Evolutionary conservation across 2,329 filamentous ascomycete genomes (phyloP).

Genomic region (Mycosphaerella sp.): DNA sequence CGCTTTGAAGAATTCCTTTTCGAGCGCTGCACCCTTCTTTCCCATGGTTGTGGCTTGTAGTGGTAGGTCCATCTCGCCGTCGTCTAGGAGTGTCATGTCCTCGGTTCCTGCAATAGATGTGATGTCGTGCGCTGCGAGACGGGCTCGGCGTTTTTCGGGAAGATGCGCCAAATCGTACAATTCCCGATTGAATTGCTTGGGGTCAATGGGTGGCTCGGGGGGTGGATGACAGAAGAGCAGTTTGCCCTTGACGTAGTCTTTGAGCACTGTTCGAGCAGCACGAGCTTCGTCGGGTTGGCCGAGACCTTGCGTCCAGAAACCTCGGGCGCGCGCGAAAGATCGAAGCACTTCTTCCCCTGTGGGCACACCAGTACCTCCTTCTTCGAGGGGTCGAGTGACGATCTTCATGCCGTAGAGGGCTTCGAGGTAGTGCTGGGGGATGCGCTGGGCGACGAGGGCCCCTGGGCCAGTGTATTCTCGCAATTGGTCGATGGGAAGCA

Average conservation of each 20-base stretch:
- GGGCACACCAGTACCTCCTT: constrained; percentile 83
- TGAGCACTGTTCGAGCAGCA: constrained; percentile 81
- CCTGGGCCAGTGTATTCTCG: constrained; percentile 86
- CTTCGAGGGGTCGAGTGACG: constrained; percentile 68
- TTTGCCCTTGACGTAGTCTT: constrained; percentile 97
- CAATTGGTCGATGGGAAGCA: constrained; percentile 93
- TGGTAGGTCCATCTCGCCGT: constrained; percentile 16
- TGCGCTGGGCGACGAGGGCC: constrained; percentile 72
- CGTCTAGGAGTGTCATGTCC: constrained; percentile 40
- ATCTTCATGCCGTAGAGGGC: constrained; percentile 93
- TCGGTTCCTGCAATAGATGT: constrained; percentile 31
- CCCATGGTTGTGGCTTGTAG: constrained; percentile 47
- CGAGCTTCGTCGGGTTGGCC: constrained; percentile 91
- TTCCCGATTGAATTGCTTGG: constrained; percentile 74
- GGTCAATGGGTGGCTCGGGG: constrained; percentile 56
- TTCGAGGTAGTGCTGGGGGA: constrained; percentile 84
- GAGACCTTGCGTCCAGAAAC: constrained; percentile 76
- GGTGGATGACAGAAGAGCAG: constrained; percentile 87
- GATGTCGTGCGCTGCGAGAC: constrained; percentile 48
- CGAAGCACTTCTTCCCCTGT: constrained; percentile 78
- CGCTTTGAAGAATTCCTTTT: constrained; percentile 81
- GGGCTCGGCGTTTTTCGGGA: constrained; percentile 69
- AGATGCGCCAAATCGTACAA: constrained; percentile 79
- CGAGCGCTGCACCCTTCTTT: constrained; percentile 67
- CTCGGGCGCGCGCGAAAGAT: constrained; percentile 80